Evolutionary conservation across 495 filamentous ascomycete species (phyloP), one percentile per base, ranked within the genome.

Genomic region (Neurospora sp.): DNA sequence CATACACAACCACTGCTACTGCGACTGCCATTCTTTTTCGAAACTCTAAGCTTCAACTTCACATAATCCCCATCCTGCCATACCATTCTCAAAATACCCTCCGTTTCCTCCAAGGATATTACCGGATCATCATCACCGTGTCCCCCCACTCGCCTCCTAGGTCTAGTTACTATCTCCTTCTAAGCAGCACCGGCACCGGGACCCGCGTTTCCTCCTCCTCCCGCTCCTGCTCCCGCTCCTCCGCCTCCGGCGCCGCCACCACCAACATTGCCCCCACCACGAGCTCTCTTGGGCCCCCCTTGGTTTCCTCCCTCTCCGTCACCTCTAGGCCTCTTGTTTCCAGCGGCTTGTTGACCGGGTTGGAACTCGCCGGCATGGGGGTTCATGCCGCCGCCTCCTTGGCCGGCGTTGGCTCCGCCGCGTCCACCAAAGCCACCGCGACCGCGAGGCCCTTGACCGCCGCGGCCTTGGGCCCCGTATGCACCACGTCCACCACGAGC

Each of bases 331-430:
- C 78, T 71, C 74, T 80, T 80, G 70, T 76, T 77, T 20, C 78
- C 78, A 4, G 77, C 73, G 31, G 61, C 72, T 16, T 68, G 53
- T 16, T 68, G 74, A 20, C 41, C 68, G 5, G 78, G 78, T 18
- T 41, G 77, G 31, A 80, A 80, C 39, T 80, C 78, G 2, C 78
- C 78, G 16, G 78, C 78, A 73, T 69, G 27, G 3, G 78, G 78
- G 40, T 80, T 80, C 73, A 80, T 20, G 4, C 75, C 74, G 9
- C 75, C 74, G 6, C 69, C 74, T 18, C 53, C 53, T 61, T 61
- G 53, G 5, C 68, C 71, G 22, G 71, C 69, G 48, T 39, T 73
- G 22, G 31, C 72, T 27, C 68, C 70, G 6, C 75, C 75, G n/a
- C 76, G 72, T 16, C 74, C 70, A 27, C 69, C 72, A 39, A 79